A percentile compares a stretch with the other conserved stretches of the same genome.
Conservation (phyloP, 2,329 filamentous ascomycete species). For the Aspergillus sp. region DNA sequence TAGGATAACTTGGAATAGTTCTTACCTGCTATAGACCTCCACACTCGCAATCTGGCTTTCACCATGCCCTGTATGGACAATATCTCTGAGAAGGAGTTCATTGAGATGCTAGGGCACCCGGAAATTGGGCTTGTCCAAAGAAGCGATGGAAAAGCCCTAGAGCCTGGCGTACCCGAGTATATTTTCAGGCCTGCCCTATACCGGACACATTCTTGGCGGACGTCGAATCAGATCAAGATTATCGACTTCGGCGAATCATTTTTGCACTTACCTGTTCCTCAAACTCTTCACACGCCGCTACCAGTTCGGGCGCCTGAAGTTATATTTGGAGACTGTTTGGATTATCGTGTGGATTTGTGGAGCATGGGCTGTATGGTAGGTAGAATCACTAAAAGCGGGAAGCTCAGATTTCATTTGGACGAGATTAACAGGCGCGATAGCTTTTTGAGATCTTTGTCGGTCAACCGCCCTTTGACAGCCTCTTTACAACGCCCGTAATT, state of each 20-base stretch:
- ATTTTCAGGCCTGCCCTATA: slow-evolving; percentile 13
- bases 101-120: slow-evolving; percentile 17
- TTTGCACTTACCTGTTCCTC: slow-evolving; percentile 11
- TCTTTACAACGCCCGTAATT: slow-evolving; percentile 25
- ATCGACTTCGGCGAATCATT: slow-evolving; percentile 36
- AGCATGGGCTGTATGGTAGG: slow-evolving; percentile 31
- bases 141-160: slow-evolving; percentile 15
- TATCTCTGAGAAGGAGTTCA: slow-evolving; percentile 12
- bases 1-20: slow-evolving; percentile 2
- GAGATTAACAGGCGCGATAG: slow-evolving; percentile 13
- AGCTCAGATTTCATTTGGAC: not conserved
- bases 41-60: slow-evolving; percentile 23
- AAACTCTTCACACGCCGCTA: slow-evolving; percentile 28
- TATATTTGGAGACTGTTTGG: slow-evolving; percentile 28
- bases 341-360: slow-evolving; percentile 34
- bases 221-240: slow-evolving; percentile 19
- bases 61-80: slow-evolving; percentile 10
- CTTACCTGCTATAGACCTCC: slow-evolving; percentile 18
- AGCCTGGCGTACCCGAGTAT: slow-evolving; percentile 16
- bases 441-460: slow-evolving; percentile 34
- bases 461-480: slow-evolving; percentile 32
- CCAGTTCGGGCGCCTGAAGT: slow-evolving; percentile 30
- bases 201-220: slow-evolving; percentile 7
- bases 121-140: slow-evolving; percentile 17
- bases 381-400: slow-evolving; percentile 2